A percentile compares a stretch with the other conserved stretches of the same genome.
Conservation (phyloP, 2,329 filamentous ascomycete species). For the Trichophyton verrucosum region DNA sequence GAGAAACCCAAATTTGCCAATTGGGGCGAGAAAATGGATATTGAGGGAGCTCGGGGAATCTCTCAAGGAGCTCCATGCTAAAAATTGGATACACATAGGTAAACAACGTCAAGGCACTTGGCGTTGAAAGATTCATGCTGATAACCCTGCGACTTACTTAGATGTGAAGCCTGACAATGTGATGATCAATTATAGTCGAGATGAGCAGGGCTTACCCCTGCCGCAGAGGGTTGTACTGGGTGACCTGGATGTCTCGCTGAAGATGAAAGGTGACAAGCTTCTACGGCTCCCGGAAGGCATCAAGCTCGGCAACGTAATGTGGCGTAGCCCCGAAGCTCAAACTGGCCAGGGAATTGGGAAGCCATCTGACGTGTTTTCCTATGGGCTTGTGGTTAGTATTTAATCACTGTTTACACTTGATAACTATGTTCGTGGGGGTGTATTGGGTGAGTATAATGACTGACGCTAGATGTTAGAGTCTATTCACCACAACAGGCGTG, state of each 20-base stretch:
- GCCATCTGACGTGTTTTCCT: constrained; percentile 6
- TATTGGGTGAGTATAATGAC: no score
- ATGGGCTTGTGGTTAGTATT: constrained; percentile 6
- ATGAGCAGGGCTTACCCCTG: not conserved
- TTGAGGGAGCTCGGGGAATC: not conserved
- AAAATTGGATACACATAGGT: not conserved
- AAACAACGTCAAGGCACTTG: not conserved
- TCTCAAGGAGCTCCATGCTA: not conserved
- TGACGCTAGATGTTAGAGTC: not conserved
- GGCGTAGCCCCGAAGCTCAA: constrained; percentile 5
- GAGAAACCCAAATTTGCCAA: not conserved
- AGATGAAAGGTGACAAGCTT: constrained; percentile 6
- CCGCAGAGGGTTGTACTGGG: not conserved
- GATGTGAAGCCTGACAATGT: constrained; percentile 8
- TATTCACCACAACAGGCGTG: not conserved
- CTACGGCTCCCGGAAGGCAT: constrained; percentile 3
- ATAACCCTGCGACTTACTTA: not conserved
- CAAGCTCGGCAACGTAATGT: constrained; percentile 6
- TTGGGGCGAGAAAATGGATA: not conserved
- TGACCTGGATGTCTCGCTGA: constrained; percentile 3
- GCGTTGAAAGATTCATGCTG: not conserved
- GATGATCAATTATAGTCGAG: constrained; percentile 2
- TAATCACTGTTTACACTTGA: not conserved
- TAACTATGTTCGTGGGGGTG: not conserved
- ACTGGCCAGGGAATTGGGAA: constrained; percentile 7